These are phyloP conservation scores for Coemansia sp. DNA, from an alignment of 192 early-diverging fungal species.

Conservation along the genomic window DNA sequence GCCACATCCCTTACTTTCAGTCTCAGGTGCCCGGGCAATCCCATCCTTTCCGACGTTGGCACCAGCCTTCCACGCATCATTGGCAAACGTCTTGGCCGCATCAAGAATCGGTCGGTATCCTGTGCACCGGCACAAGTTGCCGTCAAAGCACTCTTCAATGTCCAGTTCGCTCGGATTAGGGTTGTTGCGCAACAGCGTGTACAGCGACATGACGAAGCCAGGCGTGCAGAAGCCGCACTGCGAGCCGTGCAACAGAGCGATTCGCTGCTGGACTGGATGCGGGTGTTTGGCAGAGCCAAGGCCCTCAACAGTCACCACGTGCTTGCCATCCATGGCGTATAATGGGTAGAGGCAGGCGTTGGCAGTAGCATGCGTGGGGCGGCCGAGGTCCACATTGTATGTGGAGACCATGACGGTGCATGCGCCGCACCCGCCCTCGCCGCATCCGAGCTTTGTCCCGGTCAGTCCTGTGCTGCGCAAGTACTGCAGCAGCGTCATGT, in stretches of 20 bases:
- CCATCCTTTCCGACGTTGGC: constrained; percentile 18
- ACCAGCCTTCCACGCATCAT: constrained; percentile 46
- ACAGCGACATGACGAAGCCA: constrained; percentile 87
- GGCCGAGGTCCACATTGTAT: constrained; percentile 54
- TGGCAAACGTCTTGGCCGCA: constrained; percentile 72
- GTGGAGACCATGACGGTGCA: constrained; percentile 80
- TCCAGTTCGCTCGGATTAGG: constrained; percentile 64
- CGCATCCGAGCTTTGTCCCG: constrained; percentile 81
- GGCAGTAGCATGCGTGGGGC: constrained; percentile 37
- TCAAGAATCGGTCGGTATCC: constrained; percentile 87
- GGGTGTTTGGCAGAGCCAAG: constrained; percentile 66
- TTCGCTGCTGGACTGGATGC: constrained; percentile 74
- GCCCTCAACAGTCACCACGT: constrained; percentile 82
- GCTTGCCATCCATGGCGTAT: constrained; percentile 72
- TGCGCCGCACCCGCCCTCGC: constrained; percentile 74
- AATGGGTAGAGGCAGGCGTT: constrained; percentile 77
- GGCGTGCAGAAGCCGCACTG: constrained; percentile 94
- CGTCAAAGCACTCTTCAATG: constrained; percentile 83
- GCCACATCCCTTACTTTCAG: constrained; percentile 39
- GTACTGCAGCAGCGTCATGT: constrained; percentile 67
- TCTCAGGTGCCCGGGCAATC: constrained; percentile 17
- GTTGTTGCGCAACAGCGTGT: constrained; percentile 75
- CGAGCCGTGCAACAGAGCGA: constrained; percentile 73
- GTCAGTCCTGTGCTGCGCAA: constrained; percentile 65
- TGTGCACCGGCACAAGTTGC: constrained; percentile 89